Evolutionary conservation across 129 eudicot species (phyloP).

Genomic region (Sambucus nigra): DNA sequence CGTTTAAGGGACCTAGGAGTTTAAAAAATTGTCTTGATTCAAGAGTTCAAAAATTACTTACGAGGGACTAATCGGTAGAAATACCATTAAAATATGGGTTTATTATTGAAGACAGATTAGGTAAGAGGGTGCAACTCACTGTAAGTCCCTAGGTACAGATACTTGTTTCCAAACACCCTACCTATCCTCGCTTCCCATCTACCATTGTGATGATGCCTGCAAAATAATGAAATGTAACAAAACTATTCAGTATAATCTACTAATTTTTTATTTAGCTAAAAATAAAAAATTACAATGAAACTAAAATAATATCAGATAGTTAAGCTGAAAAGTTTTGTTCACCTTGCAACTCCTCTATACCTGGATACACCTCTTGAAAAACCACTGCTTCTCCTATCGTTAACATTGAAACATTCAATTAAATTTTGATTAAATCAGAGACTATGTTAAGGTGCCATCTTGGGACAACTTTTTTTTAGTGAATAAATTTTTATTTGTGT

Average conservation of each 20-base stretch:
- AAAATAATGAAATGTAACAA: not conserved
- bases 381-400: constrained; percentile 69
- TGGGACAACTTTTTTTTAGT: too few species aligned
- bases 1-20: too few species aligned
- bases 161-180: constrained; percentile 78
- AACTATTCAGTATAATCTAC: too few species aligned
- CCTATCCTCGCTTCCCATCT: constrained; percentile 97
- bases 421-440: not conserved
- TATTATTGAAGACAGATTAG: too few species aligned
- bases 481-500: too few species aligned
- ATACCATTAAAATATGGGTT: too few species aligned
- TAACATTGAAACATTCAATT: constrained; percentile 4
- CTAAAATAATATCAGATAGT: not conserved
- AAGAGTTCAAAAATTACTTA: too few species aligned
- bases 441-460: too few species aligned
- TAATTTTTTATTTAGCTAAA: too few species aligned
- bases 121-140: constrained; percentile 44
- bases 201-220: constrained; percentile 79
- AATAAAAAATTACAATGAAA: not conserved
- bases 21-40: too few species aligned
- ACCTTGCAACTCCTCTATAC: constrained; percentile 92
- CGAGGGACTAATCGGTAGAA: too few species aligned
- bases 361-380: constrained; percentile 84
- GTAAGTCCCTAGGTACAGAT: constrained; percentile 68
- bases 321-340: not conserved